Evolutionary conservation across 176 grass and related monocot species (phyloP).

Genomic region (Oryza brachyantha): DNA sequence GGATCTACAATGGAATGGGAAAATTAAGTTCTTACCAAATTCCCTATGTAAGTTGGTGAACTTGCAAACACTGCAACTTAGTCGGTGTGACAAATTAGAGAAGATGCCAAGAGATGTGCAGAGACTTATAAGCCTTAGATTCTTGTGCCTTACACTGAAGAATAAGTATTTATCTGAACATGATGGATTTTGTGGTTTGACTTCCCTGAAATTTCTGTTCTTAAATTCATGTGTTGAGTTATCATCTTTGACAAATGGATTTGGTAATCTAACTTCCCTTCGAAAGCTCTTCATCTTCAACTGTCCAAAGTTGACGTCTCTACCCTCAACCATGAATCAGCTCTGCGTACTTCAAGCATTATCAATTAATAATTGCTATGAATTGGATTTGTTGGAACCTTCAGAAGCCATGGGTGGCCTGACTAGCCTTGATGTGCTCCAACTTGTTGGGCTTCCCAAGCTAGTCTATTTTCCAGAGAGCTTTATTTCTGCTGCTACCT

Average conservation of each 20-base stretch:
- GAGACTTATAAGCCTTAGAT: neutral
- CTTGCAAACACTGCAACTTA: neutral
- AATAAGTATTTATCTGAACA: too few species aligned
- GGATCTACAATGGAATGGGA: neutral
- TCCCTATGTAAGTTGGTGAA: neutral
- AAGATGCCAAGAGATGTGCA: neutral
- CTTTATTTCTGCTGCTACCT: too few species aligned
- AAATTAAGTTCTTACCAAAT: constrained; percentile 4
- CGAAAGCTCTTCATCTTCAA: neutral
- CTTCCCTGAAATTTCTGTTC: too few species aligned
- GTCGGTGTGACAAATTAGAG: neutral
- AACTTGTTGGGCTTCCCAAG: too few species aligned
- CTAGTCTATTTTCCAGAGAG: too few species aligned
- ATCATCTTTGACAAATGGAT: neutral
- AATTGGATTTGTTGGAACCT: neutral
- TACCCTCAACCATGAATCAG: neutral
- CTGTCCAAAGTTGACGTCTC: neutral
- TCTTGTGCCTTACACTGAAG: neutral
- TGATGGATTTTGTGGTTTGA: too few species aligned
- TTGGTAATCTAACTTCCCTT: neutral
- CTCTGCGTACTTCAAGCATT: neutral
- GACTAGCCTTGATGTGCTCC: too few species aligned
- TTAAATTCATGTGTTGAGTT: too few species aligned
- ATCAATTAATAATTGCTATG: neutral
- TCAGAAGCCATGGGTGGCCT: too few species aligned